Evolutionary conservation across 1,284 basidiomycete species (phyloP).

Genomic region (Ganoderma lucidum): DNA sequence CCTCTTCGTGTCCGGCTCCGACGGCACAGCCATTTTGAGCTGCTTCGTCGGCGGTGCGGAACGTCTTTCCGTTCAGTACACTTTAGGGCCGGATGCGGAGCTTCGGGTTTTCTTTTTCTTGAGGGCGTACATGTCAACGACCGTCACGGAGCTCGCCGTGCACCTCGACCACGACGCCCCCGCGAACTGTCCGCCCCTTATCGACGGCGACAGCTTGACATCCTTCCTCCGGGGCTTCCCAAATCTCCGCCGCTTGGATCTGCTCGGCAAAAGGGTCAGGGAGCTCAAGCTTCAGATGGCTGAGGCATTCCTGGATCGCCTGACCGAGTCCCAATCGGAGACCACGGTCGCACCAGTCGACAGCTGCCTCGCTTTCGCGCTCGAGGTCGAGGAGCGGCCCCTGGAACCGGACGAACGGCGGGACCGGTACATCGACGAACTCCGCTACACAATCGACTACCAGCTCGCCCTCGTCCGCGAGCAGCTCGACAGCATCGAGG

Average conservation of each 20-base stretch:
- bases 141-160: background rate
- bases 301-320: background rate
- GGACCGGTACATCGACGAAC: background rate
- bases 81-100: no score
- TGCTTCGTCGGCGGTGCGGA: background rate
- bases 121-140: background rate
- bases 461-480: background rate
- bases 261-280: background rate
- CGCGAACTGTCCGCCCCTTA: background rate
- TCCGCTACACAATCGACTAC: background rate
- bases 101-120: background rate
- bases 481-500: background rate
- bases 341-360: background rate
- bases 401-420: background rate
- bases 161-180: background rate
- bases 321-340: background rate
- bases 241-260: background rate
- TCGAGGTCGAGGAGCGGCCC: background rate
- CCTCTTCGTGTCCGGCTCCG: background rate
- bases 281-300: background rate
- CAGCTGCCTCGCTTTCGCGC: background rate
- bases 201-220: background rate
- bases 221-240: background rate
- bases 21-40: background rate
- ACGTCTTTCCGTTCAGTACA: background rate